Evolutionary conservation across 768 basidiomycete species (phyloP), one percentile per base, ranked within the genome.

Genomic region (Russula abietina): DNA sequence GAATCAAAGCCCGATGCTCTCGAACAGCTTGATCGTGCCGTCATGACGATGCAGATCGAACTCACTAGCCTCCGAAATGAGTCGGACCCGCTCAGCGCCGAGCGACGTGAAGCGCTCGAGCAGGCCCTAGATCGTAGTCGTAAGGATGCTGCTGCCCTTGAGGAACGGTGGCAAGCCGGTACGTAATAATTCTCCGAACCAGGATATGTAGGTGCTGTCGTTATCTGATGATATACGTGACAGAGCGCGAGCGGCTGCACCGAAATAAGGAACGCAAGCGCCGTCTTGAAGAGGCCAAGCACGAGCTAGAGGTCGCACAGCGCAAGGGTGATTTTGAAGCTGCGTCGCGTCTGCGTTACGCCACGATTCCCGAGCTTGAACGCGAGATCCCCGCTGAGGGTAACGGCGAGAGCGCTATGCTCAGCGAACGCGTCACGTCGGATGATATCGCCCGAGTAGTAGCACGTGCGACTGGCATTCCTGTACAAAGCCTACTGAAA

Each of bases 31-130:
- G 89, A 93, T 62, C 79, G 93, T 43, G 88, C 91, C 62, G 87
- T 94, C 22, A 79, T 93, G 70, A 94, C 91, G 0, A 76, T 93
- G 17, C 86, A 95, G 71, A 97, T 95, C 67, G 93, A 97, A 71
- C 75, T 91, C 8, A 93, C 94, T 73, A 90, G 87, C 67, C 76
- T 96, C 65, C 93, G 90, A 76, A 93, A 92, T 49, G 93, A 96
- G 74, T 79, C 80, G 0, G 93, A 97, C 68, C 82, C 87, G 1
- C 91, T 92, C 73, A 91, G 88, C 55, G 82, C 86, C 1, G 91
- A 91, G 72, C 76, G 93, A 51, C 76, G 86, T 61, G 71, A 73
- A 6, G 83, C 83, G 59, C 87, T 93, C 30, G 88, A 94, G 70
- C 73, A 71, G 12, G 80, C 86, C 57, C 75, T 94, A 39, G 72